Evolutionary conservation across 768 basidiomycete genomes (phyloP).

Genomic region (Cytidiella melzeri): DNA sequence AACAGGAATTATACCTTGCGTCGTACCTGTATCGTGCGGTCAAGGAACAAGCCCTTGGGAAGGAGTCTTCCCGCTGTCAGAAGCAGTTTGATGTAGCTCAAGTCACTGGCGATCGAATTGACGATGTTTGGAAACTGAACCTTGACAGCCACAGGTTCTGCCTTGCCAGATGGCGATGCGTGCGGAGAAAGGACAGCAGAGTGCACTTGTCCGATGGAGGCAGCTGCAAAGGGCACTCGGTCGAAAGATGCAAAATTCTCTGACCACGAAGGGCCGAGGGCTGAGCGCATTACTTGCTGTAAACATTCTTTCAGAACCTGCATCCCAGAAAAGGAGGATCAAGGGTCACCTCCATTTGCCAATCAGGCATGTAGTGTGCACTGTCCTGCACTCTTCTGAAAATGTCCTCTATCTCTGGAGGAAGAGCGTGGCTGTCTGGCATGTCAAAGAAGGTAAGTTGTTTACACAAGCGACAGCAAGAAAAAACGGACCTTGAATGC

Average conservation of each 20-base stretch:
- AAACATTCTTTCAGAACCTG: background rate
- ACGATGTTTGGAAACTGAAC: conserved; percentile 94
- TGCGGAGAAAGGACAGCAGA: conserved; percentile 52
- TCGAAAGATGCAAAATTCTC: conserved; percentile 69
- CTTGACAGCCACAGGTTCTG: conserved; percentile 71
- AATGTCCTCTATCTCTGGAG: conserved; percentile 82
- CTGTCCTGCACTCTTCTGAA: conserved; percentile 89
- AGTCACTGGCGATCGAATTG: conserved; percentile 80
- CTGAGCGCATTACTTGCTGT: conserved; percentile 64
- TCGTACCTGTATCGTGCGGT: conserved; percentile 71
- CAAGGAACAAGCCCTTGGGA: conserved; percentile 86
- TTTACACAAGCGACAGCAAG: background rate
- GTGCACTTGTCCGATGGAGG: conserved; percentile 97
- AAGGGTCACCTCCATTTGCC: conserved; percentile 83
- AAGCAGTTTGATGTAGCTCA: conserved; percentile 75
- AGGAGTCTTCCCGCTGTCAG: conserved; percentile 76
- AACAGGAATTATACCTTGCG: background rate
- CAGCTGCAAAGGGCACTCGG: conserved; percentile 87
- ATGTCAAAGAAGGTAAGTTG: too few relatives aligned
- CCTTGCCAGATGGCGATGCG: conserved; percentile 44
- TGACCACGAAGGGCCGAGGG: conserved; percentile 74
- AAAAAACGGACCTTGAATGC: conserved; percentile 70
- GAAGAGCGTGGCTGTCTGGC: conserved; percentile 82
- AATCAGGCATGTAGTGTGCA: conserved; percentile 98
- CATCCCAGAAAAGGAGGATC: background rate